These are phyloP conservation scores for Ambrosiella xylebori DNA, from an alignment of 2,329 filamentous ascomycete genomes.

Conservation along the genomic window DNA sequence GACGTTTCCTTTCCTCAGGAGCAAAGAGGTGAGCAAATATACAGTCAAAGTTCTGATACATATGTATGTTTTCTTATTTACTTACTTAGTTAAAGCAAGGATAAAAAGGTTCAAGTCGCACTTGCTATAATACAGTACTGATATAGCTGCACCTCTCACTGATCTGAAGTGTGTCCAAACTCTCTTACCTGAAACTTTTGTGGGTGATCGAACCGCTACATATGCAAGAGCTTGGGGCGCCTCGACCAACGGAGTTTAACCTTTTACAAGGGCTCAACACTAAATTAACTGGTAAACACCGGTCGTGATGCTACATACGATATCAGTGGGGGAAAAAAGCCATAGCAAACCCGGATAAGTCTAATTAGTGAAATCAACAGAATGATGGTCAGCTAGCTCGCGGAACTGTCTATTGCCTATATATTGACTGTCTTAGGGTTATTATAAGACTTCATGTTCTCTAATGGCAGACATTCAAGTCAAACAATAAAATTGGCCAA, in stretches of 20 bases:
- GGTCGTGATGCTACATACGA: not conserved
- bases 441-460: too few relatives aligned
- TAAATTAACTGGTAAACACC: not conserved
- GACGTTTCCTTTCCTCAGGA: not conserved
- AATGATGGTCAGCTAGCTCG: too few relatives aligned
- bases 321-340: not conserved
- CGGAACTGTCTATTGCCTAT: too few relatives aligned
- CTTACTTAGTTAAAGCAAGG: not conserved
- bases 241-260: not conserved
- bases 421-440: too few relatives aligned
- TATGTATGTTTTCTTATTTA: not conserved
- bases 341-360: too few relatives aligned
- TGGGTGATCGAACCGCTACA: slow-evolving; percentile 6
- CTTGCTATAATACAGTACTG: not conserved
- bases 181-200: slow-evolving; percentile 11
- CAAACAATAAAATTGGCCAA: too few relatives aligned
- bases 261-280: not conserved
- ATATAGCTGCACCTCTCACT: not conserved
- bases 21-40: too few relatives aligned
- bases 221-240: not conserved
- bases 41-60: too few relatives aligned
- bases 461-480: too few relatives aligned
- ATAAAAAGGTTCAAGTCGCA: not conserved
- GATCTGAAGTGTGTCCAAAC: slow-evolving; percentile 1
- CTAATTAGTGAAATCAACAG: too few relatives aligned